Percentiles rank a stretch among this genome's conserved stretches.
Evolutionary conservation across 345 rosid genomes (phyloP).

Genomic region (Laguncularia racemosa): DNA sequence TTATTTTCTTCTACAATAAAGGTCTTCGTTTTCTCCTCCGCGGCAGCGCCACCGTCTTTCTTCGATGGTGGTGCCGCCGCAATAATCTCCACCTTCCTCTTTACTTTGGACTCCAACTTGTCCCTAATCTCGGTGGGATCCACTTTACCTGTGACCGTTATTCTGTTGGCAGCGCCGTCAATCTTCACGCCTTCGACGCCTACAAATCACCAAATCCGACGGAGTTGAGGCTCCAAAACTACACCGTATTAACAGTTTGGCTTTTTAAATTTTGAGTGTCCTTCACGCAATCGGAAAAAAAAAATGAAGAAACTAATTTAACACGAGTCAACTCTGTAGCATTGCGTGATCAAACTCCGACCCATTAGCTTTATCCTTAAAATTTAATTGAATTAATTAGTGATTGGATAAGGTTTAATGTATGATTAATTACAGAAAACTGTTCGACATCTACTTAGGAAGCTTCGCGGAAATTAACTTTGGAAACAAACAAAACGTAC

Average conservation of each 20-base stretch:
- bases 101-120: conserved; percentile 21
- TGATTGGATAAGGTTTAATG: no score
- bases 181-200: conserved; percentile 30
- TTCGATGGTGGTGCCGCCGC: conserved; percentile 24
- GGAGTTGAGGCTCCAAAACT: not conserved
- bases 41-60: conserved; percentile 19
- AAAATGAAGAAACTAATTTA: not conserved
- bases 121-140: conserved; percentile 28
- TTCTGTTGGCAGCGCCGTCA: conserved; percentile 22
- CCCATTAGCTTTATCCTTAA: no score
- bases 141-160: conserved; percentile 36
- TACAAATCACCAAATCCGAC: conserved; percentile 5
- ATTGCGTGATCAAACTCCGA: no score
- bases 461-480: no score
- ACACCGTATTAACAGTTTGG: not conserved
- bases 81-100: conserved; percentile 29
- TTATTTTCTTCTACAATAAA: no score
- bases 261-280: not conserved
- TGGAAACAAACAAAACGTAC: no score
- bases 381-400: no score
- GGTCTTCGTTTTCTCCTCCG: conserved; percentile 35
- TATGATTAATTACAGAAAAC: no score
- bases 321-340: no score
- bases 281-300: not conserved
- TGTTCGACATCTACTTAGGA: no score